Percentiles rank a stretch among this genome's conserved stretches.
phyloP scores from a whole-genome alignment of 192 early-diverging fungal genomes.

The Coemansia sp. region DNA sequence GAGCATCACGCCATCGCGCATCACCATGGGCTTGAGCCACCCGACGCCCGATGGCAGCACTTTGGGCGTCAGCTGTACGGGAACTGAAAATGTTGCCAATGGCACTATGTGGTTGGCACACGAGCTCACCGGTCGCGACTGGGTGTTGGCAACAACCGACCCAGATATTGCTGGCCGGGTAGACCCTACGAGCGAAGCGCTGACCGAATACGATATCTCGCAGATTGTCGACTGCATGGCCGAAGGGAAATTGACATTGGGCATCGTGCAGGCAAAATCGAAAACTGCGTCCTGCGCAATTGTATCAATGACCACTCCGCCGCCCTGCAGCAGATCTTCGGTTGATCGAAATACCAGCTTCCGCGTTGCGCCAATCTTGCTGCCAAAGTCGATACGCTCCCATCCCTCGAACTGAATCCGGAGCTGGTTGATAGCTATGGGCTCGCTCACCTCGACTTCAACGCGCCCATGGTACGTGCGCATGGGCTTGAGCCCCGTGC shows the following conservation, averaged over 20 bases:
- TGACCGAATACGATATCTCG: constrained; percentile 38
- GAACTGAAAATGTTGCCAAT: constrained; percentile 25
- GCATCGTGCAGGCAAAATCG: constrained; percentile 47
- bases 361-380: constrained; percentile 36
- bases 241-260: constrained; percentile 48
- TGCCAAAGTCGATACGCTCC: constrained; percentile 49
- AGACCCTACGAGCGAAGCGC: constrained; percentile 31
- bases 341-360: constrained; percentile 31
- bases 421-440: constrained; percentile 37
- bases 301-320: constrained; percentile 22
- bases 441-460: constrained; percentile 26
- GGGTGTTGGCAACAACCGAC: not conserved
- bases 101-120: constrained; percentile 31
- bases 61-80: constrained; percentile 39
- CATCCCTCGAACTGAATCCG: constrained; percentile 47
- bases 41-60: constrained; percentile 50
- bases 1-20: constrained; percentile 50
- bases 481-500: constrained; percentile 42
- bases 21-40: constrained; percentile 52
- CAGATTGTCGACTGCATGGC: constrained; percentile 52
- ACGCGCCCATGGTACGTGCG: constrained; percentile 47
- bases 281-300: constrained; percentile 24
- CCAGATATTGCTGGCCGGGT: not conserved
- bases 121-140: constrained; percentile 2
- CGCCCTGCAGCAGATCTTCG: constrained; percentile 35